phyloP scores from a whole-genome alignment of 768 basidiomycete genomes.

The Auriscalpium orientale region DNA sequence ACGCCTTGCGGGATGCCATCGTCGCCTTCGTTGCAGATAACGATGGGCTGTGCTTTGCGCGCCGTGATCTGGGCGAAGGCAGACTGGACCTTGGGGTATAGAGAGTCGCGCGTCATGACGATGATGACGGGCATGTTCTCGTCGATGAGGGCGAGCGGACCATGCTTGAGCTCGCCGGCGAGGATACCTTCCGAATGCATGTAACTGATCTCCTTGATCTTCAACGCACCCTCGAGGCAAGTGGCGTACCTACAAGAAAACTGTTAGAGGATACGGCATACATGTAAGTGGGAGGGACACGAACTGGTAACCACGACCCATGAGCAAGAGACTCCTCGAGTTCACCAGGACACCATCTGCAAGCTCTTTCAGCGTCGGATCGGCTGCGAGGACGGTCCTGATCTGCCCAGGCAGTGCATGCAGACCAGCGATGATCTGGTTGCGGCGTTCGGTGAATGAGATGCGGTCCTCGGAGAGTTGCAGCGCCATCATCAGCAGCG shows the following conservation, averaged over 20 bases:
- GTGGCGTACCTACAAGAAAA: slow-evolving; percentile 66
- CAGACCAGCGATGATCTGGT: slow-evolving; percentile 88
- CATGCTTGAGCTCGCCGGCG: slow-evolving; percentile 98
- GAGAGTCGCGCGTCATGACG: slow-evolving; percentile 97
- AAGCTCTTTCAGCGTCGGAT: slow-evolving; percentile 69
- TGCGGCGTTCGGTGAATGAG: slow-evolving; percentile 83
- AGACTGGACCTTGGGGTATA: slow-evolving; percentile 97
- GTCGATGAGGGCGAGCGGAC: slow-evolving; percentile 94
- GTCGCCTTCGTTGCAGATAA: slow-evolving; percentile 93
- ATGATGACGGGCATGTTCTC: slow-evolving; percentile 99
- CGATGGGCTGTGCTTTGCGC: slow-evolving; percentile 90
- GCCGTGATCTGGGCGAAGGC: slow-evolving; percentile 97
- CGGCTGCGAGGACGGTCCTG: slow-evolving; percentile 76
- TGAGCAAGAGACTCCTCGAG: slow-evolving; percentile 85
- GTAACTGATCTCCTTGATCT: slow-evolving; percentile 99
- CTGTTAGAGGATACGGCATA: background rate
- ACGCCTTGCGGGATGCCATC: slow-evolving; percentile 62
- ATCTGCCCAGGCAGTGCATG: slow-evolving; percentile 88
- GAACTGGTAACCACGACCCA: slow-evolving; percentile 97
- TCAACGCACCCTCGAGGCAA: slow-evolving; percentile 94
- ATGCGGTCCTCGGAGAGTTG: slow-evolving; percentile 97
- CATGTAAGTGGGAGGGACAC: slow-evolving; percentile 20
- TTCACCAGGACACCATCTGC: slow-evolving; percentile 68
- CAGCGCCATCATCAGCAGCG: slow-evolving; percentile 96
- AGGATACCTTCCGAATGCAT: slow-evolving; percentile 87